Evolutionary conservation across 164 flowering plant species (phyloP), one percentile per base, ranked within the genome.

Genomic region (Vitis cinerea): DNA sequence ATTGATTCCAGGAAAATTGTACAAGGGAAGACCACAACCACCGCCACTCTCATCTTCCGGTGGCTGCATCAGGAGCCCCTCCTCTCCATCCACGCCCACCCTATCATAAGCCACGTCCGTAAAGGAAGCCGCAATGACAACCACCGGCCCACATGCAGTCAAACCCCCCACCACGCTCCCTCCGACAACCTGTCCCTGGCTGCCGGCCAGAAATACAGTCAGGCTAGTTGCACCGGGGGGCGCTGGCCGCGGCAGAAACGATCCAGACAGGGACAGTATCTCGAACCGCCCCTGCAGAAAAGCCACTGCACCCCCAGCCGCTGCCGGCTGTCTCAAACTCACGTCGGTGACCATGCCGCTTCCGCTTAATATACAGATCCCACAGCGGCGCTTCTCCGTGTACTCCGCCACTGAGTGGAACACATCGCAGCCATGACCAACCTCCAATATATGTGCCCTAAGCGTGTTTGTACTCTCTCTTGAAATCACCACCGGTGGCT

Each of bases 211-310:
- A 50, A 59, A 74, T 10, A 74, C 58, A 16, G 68, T 74, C 68
- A 74, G 23, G 54, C 77, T 74, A 1, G 77, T 74, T 13, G 74
- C 74, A 3, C 74, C 74, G 8, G 74, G 74, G 4, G 74, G 74
- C 3, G 74, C 74, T 29, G 74, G 77, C 3, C 72, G 77, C 9
- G 77, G 77, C 30, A 74, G 50, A 58, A 74, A 74, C 50, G 77
- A 69, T 0, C 77, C 72, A 9, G 76, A 30, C 51, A 73, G 61
- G 1, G 72, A 73, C 29, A 71, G 23, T 31, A 71, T 64, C 68
- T 64, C 67, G 52, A 63, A 71, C 53, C 61, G 10, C 13, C 73
- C 73, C 14, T 37, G 64, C 1, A 72, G 70, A 37, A 37, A 37
- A 1, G 75, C 67, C 3, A 72, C 64, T n/a, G 60, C 60, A 17